Percentiles rank a stretch among this genome's conserved stretches.
Evolutionary conservation across 164 flowering plant species (phyloP).

Genomic region (Protea cynaroides): DNA sequence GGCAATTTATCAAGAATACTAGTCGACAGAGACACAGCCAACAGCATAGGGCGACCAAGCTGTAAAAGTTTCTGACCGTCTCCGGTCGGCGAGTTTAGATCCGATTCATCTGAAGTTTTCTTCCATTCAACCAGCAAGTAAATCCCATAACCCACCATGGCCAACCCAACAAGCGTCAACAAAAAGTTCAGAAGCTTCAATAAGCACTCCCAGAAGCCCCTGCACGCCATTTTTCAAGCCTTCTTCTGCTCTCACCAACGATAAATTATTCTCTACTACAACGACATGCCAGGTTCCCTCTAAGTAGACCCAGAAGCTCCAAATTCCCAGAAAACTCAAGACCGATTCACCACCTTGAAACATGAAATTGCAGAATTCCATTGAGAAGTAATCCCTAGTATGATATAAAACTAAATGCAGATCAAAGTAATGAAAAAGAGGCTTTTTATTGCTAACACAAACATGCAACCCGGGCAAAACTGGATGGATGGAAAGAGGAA

Average conservation of each 20-base stretch:
- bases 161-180: conserved; percentile 68
- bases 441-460: too few species aligned
- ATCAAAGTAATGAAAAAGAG: too few species aligned
- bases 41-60: conserved; percentile 81
- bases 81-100: conserved; percentile 13
- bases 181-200: conserved; percentile 83
- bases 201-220: conserved; percentile 72
- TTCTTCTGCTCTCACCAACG: conserved; percentile 5
- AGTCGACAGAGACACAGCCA: conserved; percentile 51
- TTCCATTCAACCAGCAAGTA: conserved; percentile 73
- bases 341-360: conserved; percentile 3
- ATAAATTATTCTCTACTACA: conserved; percentile 13
- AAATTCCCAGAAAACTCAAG: background rate
- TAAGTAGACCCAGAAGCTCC: conserved; percentile 1
- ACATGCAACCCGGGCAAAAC: too few species aligned
- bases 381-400: background rate
- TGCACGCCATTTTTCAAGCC: conserved; percentile 56
- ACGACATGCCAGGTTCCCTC: background rate
- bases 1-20: conserved; percentile 65
- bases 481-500: too few species aligned
- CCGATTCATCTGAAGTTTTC: conserved; percentile 11
- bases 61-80: conserved; percentile 23
- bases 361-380: background rate
- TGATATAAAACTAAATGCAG: too few species aligned
- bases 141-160: conserved; percentile 92